These are phyloP conservation scores for Platanthera guangdongensis DNA, from an alignment of 106 monocot species.

Conservation along the genomic window DNA sequence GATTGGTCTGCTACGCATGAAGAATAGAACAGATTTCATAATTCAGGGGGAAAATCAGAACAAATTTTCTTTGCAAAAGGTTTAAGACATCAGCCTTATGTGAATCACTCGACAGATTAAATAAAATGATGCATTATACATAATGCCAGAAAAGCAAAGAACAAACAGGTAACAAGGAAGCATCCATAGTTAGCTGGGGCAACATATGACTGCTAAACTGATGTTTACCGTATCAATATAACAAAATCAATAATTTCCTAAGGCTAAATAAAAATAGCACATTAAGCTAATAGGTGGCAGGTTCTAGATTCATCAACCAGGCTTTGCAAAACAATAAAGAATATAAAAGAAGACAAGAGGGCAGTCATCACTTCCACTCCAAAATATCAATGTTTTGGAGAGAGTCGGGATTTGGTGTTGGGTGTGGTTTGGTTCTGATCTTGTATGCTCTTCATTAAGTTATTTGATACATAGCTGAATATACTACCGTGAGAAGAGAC, in stretches of 20 bases:
- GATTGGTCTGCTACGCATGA: conserved; percentile 1
- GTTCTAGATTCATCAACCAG: background rate
- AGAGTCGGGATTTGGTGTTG: too few relatives aligned
- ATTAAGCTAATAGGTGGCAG: background rate
- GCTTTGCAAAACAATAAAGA: background rate
- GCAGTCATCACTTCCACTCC: background rate
- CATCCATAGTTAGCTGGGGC: background rate
- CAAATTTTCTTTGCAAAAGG: conserved; percentile 5
- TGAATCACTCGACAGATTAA: background rate
- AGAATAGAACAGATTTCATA: conserved; percentile 5
- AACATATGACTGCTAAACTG: background rate
- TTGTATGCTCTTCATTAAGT: too few relatives aligned
- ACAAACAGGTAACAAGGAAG: background rate
- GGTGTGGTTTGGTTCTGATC: too few relatives aligned
- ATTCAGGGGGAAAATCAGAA: conserved; percentile 6
- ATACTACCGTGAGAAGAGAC: too few relatives aligned
- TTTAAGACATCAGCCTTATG: background rate
- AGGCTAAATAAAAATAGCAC: background rate
- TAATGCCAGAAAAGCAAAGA: background rate
- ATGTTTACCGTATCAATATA: background rate
- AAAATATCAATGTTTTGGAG: too few relatives aligned
- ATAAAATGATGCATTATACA: background rate
- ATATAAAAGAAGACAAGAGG: background rate
- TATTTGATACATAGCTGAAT: too few relatives aligned
- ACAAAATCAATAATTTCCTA: background rate